A percentile compares a stretch with the other conserved stretches of the same genome.
These are phyloP conservation scores for Lepiota brunneoincarnata DNA, from an alignment of 768 basidiomycete genomes.

Conservation along the genomic window DNA sequence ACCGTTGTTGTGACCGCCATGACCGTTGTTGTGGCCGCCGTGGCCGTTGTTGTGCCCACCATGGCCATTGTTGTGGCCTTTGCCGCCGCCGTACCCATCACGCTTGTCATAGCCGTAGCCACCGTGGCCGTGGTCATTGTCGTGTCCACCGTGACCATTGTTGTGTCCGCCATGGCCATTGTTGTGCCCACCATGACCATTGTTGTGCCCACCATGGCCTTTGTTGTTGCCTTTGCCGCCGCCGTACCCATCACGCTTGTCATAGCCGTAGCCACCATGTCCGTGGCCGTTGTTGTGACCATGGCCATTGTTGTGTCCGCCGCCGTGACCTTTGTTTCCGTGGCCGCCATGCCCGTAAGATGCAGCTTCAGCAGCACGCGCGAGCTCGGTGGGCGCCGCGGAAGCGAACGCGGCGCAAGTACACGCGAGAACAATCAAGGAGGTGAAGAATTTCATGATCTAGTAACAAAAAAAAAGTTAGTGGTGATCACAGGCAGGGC, in stretches of 20 bases:
- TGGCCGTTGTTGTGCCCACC: background rate
- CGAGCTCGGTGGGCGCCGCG: background rate
- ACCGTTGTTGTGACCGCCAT: background rate
- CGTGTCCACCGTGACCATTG: background rate
- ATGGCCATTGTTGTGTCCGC: background rate
- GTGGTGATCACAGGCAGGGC: background rate
- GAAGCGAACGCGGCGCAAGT: conserved; percentile 3
- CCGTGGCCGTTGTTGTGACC: background rate
- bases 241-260: background rate
- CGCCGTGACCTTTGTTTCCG: background rate
- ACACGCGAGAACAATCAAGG: conserved; percentile 2
- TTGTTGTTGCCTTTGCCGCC: background rate
- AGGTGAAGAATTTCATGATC: conserved; percentile 8
- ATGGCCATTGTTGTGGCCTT: background rate
- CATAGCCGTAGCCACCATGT: background rate
- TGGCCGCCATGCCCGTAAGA: background rate
- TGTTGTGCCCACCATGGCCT: background rate
- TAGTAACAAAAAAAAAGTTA: background rate
- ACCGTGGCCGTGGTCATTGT: background rate
- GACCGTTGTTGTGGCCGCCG: background rate
- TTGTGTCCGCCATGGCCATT: background rate
- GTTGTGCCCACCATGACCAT: background rate
- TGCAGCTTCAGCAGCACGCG: background rate
- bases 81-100: background rate
- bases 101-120: background rate